Percentiles rank a stretch among this genome's conserved stretches.
Conservation (phyloP, 208 protist species). For the Crithidia acanthocephali region DNA sequence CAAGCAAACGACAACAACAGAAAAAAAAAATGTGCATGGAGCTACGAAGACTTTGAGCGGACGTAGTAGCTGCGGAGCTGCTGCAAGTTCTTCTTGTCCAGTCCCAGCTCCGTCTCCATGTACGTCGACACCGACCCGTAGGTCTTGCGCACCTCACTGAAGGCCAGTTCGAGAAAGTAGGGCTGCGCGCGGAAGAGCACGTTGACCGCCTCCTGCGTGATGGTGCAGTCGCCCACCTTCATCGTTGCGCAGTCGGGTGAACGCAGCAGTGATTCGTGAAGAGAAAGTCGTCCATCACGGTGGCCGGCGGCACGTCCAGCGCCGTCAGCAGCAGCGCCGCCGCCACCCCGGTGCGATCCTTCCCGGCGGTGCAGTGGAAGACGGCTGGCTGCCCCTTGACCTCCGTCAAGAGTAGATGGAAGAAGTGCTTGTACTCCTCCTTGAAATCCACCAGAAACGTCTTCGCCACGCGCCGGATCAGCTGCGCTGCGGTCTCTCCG, state of each 20-base stretch:
- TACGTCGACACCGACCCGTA: conserved; percentile 36
- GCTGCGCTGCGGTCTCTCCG: conserved; percentile 21
- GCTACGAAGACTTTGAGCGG: conserved; percentile 22
- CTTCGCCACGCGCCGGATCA: conserved; percentile 20
- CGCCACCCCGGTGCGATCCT: conserved; percentile 54
- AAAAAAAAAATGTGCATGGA: neutral
- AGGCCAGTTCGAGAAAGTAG: conserved; percentile 36
- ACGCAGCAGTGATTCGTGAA: conserved; percentile 33
- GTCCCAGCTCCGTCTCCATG: conserved; percentile 41
- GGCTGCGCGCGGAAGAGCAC: conserved; percentile 37
- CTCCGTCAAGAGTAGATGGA: conserved; percentile 28
- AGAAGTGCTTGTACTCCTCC: conserved; percentile 33
- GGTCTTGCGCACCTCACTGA: conserved; percentile 29
- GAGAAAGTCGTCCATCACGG: conserved; percentile 53
- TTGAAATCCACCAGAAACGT: conserved; percentile 43
- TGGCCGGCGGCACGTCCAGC: conserved; percentile 36
- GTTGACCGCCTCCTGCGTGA: conserved; percentile 31
- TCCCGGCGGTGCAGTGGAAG: conserved; percentile 60
- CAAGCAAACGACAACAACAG: conserved; percentile 4
- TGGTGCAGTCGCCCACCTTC: conserved; percentile 16
- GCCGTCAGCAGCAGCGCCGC: conserved; percentile 47
- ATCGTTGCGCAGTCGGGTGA: conserved; percentile 15
- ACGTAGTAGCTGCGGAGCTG: conserved; percentile 34
- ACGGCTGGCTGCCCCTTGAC: conserved; percentile 35
- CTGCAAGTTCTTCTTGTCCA: conserved; percentile 25